phyloP scores from a whole-genome alignment of 1,284 basidiomycete species.

The Cryptococcus jaspeensis region DNA sequence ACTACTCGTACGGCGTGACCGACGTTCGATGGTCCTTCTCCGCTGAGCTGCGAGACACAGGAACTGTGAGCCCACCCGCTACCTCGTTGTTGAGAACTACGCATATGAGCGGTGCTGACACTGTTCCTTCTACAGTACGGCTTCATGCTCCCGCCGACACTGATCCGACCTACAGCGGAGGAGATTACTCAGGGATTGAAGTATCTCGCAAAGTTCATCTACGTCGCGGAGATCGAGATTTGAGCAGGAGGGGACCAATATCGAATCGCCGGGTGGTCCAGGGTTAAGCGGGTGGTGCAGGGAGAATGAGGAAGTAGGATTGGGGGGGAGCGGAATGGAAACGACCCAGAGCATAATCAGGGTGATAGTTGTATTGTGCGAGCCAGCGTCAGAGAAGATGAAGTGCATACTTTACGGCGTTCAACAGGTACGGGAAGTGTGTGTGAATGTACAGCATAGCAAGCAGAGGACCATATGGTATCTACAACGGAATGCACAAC shows the following conservation, averaged over 20 bases:
- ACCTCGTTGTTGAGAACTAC: background rate
- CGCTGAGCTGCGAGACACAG: constrained; percentile 75
- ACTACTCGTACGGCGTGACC: constrained; percentile 68
- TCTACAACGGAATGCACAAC: background rate
- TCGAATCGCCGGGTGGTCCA: no score
- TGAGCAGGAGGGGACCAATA: constrained; percentile 2
- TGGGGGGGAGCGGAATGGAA: no score
- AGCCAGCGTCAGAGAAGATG: background rate
- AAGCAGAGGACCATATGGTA: background rate
- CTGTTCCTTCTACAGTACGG: constrained; percentile 60
- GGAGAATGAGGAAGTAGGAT: no score
- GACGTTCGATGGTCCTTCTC: constrained; percentile 74
- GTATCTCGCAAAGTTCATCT: constrained; percentile 69
- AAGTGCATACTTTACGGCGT: no score
- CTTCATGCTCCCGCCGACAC: constrained; percentile 68
- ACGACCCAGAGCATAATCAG: background rate
- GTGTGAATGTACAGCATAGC: no score
- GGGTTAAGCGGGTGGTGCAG: no score
- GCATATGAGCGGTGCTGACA: background rate
- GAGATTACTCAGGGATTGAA: constrained; percentile 66
- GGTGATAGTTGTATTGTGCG: background rate
- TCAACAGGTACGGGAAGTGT: no score
- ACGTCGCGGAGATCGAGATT: constrained; percentile 33
- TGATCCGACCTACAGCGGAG: constrained; percentile 74
- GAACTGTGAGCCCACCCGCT: constrained; percentile 60